A percentile compares a stretch with the other conserved stretches of the same genome.
phyloP scores from a whole-genome alignment of 331 rosid genomes.

The Dryas integrifolia region DNA sequence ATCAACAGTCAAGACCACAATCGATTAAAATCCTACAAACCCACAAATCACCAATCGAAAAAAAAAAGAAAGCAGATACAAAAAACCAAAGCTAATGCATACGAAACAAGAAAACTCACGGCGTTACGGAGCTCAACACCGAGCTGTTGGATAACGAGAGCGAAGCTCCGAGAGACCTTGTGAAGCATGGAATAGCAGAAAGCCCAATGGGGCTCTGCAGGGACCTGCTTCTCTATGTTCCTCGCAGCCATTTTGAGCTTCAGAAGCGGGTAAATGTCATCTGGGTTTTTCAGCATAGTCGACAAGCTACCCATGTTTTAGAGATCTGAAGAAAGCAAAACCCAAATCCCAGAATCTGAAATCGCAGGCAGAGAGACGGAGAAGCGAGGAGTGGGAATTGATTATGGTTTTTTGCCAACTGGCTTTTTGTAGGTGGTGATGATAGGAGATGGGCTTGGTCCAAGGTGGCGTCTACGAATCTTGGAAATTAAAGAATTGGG shows the following conservation, averaged over 20 bases:
- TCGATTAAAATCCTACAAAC: background rate
- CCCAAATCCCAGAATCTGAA: conserved; percentile 3
- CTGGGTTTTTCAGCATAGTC: conserved; percentile 74
- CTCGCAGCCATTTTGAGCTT: conserved; percentile 77
- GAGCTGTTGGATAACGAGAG: conserved; percentile 90
- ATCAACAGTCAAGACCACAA: background rate
- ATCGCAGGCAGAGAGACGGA: background rate
- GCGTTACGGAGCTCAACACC: conserved; percentile 79
- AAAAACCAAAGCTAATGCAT: background rate
- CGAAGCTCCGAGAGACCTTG: conserved; percentile 89
- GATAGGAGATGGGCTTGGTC: background rate
- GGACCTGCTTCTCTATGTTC: conserved; percentile 90
- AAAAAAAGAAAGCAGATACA: background rate
- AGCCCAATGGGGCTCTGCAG: conserved; percentile 83
- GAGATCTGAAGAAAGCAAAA: background rate
- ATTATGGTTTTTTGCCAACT: background rate
- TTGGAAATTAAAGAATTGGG: background rate
- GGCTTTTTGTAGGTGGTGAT: background rate
- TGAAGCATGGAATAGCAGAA: conserved; percentile 84
- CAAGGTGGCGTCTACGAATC: conserved; percentile 12
- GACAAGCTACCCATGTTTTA: conserved; percentile 61
- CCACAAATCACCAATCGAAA: background rate
- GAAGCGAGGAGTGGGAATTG: background rate
- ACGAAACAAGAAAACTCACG: conserved; percentile 38
- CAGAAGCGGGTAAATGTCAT: conserved; percentile 73